These are phyloP conservation scores for Saturnispora bothae DNA, from an alignment of 805 yeast species.

Conservation along the genomic window DNA sequence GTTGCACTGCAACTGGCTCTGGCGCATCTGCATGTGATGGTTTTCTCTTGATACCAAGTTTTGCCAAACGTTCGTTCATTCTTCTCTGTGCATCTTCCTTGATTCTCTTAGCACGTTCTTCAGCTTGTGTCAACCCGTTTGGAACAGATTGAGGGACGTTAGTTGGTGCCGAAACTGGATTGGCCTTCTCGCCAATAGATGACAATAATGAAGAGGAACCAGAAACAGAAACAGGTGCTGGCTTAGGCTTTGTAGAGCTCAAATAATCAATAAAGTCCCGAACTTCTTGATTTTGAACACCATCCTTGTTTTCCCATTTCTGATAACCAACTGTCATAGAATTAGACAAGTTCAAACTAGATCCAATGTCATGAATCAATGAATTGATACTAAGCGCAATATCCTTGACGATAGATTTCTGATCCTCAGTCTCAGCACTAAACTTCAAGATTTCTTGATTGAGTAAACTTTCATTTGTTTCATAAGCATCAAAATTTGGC, in stretches of 20 bases:
- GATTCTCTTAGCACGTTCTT: slow-evolving; percentile 67
- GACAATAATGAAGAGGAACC: neutral
- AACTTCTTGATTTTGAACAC: slow-evolving; percentile 56
- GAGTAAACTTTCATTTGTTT: slow-evolving; percentile 44
- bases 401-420: slow-evolving; percentile 54
- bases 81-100: slow-evolving; percentile 73
- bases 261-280: slow-evolving; percentile 50
- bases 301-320: slow-evolving; percentile 77
- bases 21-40: slow-evolving; percentile 10
- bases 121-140: slow-evolving; percentile 29
- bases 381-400: slow-evolving; percentile 62
- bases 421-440: slow-evolving; percentile 43
- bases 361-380: slow-evolving; percentile 33
- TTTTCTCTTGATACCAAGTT: slow-evolving; percentile 45
- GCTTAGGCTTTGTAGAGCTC: slow-evolving; percentile 22
- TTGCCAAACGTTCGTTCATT: slow-evolving; percentile 80
- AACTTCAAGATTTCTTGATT: slow-evolving; percentile 42
- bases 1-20: slow-evolving; percentile 10
- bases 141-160: neutral
- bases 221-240: slow-evolving; percentile 2
- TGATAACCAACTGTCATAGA: slow-evolving; percentile 40
- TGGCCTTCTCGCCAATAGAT: neutral
- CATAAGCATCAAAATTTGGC: slow-evolving; percentile 35
- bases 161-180: slow-evolving; percentile 7
- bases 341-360: slow-evolving; percentile 22